These are phyloP conservation scores for Sugiyamaella boreocaroliniensis DNA, from an alignment of 805 yeast genomes.

Conservation along the genomic window DNA sequence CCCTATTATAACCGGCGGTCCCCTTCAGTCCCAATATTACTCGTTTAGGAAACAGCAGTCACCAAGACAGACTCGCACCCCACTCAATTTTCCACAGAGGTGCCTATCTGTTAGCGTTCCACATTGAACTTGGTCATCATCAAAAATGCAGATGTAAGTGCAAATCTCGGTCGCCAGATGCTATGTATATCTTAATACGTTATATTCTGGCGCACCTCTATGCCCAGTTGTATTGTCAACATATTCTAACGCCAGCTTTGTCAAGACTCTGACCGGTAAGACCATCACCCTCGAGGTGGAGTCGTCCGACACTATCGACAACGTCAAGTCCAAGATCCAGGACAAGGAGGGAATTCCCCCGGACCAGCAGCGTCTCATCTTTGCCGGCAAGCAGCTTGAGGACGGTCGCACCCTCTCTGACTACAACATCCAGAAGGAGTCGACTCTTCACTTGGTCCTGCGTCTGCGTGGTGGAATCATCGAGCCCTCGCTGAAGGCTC, in stretches of 20 bases:
- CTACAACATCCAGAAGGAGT: conserved; percentile 99
- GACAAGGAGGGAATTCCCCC: conserved; percentile 99
- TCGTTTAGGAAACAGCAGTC: background rate
- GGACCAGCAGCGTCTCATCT: conserved; percentile 98
- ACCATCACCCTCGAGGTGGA: conserved; percentile 87
- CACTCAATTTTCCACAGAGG: background rate
- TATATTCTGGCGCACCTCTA: background rate
- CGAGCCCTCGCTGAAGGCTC: conserved; percentile 98
- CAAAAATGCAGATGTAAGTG: conserved; percentile 5
- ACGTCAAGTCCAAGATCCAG: conserved; percentile 96
- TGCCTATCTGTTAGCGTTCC: background rate
- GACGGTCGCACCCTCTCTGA: conserved; percentile 98
- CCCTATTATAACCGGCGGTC: no score
- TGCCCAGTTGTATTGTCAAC: background rate
- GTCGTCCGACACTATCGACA: conserved; percentile 98
- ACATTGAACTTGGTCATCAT: background rate
- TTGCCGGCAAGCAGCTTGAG: conserved; percentile 99
- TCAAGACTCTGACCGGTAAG: conserved; percentile 33
- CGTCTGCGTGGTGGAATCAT: conserved; percentile 99
- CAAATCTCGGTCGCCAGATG: background rate
- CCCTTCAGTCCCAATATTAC: background rate
- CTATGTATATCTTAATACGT: no score
- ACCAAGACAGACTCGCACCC: background rate
- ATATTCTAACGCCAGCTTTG: conserved; percentile 23
- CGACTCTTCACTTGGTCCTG: conserved; percentile 90